These are phyloP conservation scores for Fonticula alba DNA, from an alignment of 78 protist species.

Conservation along the genomic window DNA sequence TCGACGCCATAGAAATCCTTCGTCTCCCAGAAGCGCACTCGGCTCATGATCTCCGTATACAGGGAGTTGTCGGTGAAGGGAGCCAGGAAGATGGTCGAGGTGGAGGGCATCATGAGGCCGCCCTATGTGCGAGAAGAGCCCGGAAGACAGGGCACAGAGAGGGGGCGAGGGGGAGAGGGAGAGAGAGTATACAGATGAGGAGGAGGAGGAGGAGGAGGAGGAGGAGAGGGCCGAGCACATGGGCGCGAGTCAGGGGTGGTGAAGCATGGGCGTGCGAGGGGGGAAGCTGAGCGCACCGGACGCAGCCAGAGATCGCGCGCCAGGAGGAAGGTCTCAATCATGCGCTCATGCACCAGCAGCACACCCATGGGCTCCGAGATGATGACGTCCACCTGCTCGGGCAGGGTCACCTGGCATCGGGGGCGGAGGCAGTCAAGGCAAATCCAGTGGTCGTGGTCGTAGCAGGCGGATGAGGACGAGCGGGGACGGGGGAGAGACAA, in stretches of 20 bases:
- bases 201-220: too few species aligned
- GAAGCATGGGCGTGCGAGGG: not conserved
- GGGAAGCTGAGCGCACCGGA: not conserved
- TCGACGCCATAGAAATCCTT: slow-evolving; percentile 15
- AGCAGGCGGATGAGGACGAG: too few species aligned
- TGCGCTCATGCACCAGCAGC: slow-evolving; percentile 34
- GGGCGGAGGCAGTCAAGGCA: too few species aligned
- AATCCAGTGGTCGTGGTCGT: too few species aligned
- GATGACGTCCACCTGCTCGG: slow-evolving; percentile 40
- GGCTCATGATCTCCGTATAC: slow-evolving; percentile 7
- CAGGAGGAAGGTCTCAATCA: slow-evolving; percentile 19
- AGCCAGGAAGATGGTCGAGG: slow-evolving; percentile 17
- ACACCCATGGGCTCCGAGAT: slow-evolving; percentile 61
- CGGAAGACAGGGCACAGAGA: not conserved
- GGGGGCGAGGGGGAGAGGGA: slow-evolving; percentile 2
- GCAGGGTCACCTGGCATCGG: slow-evolving; percentile 12
- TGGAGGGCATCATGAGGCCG: slow-evolving; percentile 49
- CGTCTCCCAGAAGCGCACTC: slow-evolving; percentile 11
- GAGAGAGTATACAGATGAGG: too few species aligned
- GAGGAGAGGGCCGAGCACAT: slow-evolving; percentile 19
- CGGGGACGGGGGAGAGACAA: too few species aligned
- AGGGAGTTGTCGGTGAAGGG: slow-evolving; percentile 37
- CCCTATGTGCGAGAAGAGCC: too few species aligned
- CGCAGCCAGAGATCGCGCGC: slow-evolving; percentile 3
- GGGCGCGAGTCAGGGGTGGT: slow-evolving; percentile 3